phyloP scores from a whole-genome alignment of 306 rosid genomes.

The Herpetospermum pedunculosum region DNA sequence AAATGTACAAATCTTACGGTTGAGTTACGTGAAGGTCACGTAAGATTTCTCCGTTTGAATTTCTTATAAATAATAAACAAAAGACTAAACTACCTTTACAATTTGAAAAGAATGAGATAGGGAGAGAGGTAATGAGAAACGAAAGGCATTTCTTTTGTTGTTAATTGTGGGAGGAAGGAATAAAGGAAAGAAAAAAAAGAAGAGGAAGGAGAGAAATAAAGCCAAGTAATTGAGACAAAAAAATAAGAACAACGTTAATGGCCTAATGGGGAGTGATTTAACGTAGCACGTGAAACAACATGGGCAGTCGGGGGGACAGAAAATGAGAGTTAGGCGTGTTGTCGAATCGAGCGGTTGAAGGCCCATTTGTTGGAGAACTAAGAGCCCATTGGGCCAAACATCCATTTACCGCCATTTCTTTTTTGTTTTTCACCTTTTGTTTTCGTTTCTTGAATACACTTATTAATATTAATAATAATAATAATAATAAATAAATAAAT shows the following conservation, averaged over 20 bases:
- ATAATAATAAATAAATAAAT: neutral
- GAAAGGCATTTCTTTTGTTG: neutral
- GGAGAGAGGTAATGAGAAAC: neutral
- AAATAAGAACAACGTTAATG: neutral
- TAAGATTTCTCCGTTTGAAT: too few species aligned
- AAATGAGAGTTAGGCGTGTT: neutral
- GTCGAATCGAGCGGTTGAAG: neutral
- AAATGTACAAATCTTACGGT: too few species aligned
- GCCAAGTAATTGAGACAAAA: neutral
- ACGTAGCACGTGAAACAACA: slow-evolving; percentile 9
- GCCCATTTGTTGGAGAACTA: neutral
- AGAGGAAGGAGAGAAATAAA: neutral
- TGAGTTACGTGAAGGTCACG: too few species aligned
- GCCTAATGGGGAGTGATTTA: slow-evolving; percentile 9
- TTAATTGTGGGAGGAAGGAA: neutral
- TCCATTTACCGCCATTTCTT: neutral
- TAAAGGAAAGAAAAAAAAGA: neutral
- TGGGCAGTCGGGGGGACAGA: slow-evolving; percentile 11
- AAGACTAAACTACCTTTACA: too few species aligned
- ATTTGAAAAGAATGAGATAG: neutral
- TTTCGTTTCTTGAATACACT: neutral
- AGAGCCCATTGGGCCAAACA: neutral
- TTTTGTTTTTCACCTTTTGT: neutral
- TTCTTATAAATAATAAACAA: too few species aligned
- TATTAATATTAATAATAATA: too few species aligned